Percentiles rank a stretch among this genome's conserved stretches.
These are phyloP conservation scores for Annulohypoxylon stygium DNA, from an alignment of 495 filamentous ascomycete species.

Conservation along the genomic window DNA sequence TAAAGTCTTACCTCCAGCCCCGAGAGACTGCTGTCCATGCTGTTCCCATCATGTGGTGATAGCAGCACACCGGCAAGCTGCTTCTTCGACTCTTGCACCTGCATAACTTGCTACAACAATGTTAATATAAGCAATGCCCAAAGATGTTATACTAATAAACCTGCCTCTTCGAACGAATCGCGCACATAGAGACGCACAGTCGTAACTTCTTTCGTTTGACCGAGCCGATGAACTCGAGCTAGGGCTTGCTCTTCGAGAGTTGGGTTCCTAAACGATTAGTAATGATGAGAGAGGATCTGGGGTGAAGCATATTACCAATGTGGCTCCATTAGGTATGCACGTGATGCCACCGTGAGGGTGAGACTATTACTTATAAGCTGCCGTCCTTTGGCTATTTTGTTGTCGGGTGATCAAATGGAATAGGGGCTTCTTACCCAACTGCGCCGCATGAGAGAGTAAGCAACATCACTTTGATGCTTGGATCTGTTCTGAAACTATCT, in stretches of 20 bases:
- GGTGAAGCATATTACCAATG: not conserved
- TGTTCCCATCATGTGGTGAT: not conserved
- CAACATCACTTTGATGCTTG: not conserved
- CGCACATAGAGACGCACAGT: not conserved
- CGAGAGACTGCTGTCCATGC: not conserved
- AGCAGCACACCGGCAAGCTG: not conserved
- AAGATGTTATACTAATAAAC: not conserved
- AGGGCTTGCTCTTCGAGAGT: not conserved
- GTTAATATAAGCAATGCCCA: not conserved
- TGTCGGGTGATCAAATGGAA: not conserved
- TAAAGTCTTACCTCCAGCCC: not conserved
- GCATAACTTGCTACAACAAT: not conserved
- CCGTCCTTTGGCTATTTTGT: not conserved
- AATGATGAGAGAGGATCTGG: not conserved
- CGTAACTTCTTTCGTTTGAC: not conserved
- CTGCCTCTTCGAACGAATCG: not conserved
- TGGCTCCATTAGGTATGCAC: not conserved
- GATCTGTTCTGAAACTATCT: not conserved
- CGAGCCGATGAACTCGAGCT: not conserved
- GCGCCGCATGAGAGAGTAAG: conserved; percentile 4
- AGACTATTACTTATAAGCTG: not conserved
- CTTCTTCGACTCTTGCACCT: not conserved
- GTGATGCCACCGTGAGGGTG: not conserved
- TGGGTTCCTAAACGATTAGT: not conserved
- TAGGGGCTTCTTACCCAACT: not conserved